Evolutionary conservation across 352 stramenopile genomes (phyloP), one percentile per base, ranked within the genome.

Genomic region (Thalassiosira livingstoniorum): DNA sequence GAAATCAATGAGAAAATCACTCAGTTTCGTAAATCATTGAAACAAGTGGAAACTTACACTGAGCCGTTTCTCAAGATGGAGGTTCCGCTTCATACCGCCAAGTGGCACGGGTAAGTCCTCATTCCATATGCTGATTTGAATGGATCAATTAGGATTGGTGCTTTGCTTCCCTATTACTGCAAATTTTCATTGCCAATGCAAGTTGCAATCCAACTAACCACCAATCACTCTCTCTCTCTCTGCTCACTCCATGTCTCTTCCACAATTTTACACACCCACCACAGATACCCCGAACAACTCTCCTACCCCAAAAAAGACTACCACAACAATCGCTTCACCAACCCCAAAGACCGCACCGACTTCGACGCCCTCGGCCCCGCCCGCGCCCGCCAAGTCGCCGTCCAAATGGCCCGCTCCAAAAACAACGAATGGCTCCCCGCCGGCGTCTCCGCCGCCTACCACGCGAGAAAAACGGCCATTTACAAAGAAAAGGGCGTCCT

Each of bases 31-130:
- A 92, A 93, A 43, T 88, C 80, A 0, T 45, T 94, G 7, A 80
- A 89, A 11, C 80, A 90, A 15, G 83, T 94, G 34, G 90, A 94
- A 72, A 92, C 87, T 0, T 91, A 91, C 66, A 83, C 70, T 23
- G 90, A 94, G 70, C 68, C 80, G 11, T 93, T 88, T 39, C 68
- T 94, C 2, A 73, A 86, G 13, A 84, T 92, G 80, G 63, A 83
- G 35, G 75, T 93, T 13, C 90, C 90, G 18, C 63, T 74, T 35
- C 83, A 93, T 60, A 85, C 79, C 0, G 87, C 88, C 31, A 92
- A 88, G 39, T 94, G 90, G 90, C 81, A 93, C 68, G 90, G 90
- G 63, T n/a, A n/a, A n/a, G n/a, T n/a, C n/a, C n/a, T n/a, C n/a
- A n/a, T n/a, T n/a, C n/a, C n/a, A n/a, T n/a, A n/a, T n/a, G n/a